Conservation (phyloP, 352 stramenopile genomes). For the Phytophthora cactorum region DNA sequence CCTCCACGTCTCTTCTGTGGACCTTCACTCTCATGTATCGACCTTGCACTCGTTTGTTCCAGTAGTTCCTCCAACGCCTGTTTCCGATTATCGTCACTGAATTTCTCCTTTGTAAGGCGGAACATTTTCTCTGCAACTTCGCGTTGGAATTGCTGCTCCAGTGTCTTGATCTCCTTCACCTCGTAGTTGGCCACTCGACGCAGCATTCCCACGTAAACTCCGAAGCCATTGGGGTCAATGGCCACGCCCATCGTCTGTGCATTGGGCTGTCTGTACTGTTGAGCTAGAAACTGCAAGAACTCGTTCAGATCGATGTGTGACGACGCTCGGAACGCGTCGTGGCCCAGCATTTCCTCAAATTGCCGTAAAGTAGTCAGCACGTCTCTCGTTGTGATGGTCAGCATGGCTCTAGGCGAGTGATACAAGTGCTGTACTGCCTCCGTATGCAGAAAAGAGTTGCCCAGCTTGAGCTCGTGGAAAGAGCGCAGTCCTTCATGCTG, state of each 20-base stretch:
- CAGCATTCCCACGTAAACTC: conserved; percentile 80
- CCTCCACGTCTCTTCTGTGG: conserved; percentile 17
- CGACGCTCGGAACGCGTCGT: conserved; percentile 66
- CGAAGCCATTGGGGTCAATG: conserved; percentile 73
- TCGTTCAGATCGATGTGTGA: conserved; percentile 69
- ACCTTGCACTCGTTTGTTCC: conserved; percentile 35
- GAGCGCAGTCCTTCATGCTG: conserved; percentile 67
- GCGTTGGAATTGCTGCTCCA: conserved; percentile 84
- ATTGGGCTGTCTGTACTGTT: conserved; percentile 71
- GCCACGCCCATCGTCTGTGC: conserved; percentile 67
- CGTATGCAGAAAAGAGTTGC: conserved; percentile 81
- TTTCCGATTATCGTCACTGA: conserved; percentile 82
- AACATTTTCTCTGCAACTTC: conserved; percentile 83
- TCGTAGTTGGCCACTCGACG: conserved; percentile 77
- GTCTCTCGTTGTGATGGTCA: conserved; percentile 69
- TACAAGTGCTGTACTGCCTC: conserved; percentile 84
- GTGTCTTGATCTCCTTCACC: conserved; percentile 78
- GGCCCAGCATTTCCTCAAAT: conserved; percentile 67
- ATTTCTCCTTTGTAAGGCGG: conserved; percentile 86
- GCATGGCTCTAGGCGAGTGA: conserved; percentile 45
- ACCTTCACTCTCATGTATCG: conserved; percentile 5
- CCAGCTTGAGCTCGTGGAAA: conserved; percentile 74
- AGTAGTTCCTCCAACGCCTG: conserved; percentile 72
- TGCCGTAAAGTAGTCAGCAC: conserved; percentile 69
- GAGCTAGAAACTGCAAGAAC: conserved; percentile 76